These are phyloP conservation scores for Silene latifolia DNA, from an alignment of 148 eudicot species.

Conservation along the genomic window DNA sequence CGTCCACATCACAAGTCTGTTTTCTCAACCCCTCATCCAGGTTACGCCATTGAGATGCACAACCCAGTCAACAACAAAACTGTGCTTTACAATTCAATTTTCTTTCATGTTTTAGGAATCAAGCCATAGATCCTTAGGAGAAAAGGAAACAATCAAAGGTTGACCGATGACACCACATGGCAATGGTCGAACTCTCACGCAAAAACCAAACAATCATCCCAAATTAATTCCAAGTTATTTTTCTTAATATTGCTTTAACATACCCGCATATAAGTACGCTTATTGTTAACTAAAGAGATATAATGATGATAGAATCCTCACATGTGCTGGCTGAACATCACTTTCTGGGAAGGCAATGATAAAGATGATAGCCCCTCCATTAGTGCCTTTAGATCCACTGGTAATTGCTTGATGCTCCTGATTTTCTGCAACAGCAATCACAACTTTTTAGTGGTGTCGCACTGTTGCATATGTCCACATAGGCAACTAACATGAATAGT, in stretches of 20 bases:
- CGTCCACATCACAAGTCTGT: background rate
- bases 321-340: conserved; percentile 74
- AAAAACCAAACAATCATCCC: too few species aligned
- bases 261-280: background rate
- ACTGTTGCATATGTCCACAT: background rate
- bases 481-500: background rate
- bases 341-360: conserved; percentile 78
- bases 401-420: conserved; percentile 52
- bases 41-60: background rate
- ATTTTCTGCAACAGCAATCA: conserved; percentile 53
- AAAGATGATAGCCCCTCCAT: conserved; percentile 79
- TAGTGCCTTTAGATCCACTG: conserved; percentile 74
- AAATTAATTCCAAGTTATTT: background rate
- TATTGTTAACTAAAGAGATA: background rate
- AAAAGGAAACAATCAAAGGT: too few species aligned
- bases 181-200: too few species aligned
- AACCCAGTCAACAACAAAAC: background rate
- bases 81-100: conserved; percentile 9
- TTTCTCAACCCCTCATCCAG: conserved; percentile 1
- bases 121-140: too few species aligned
- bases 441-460: conserved; percentile 7
- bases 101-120: background rate
- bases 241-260: background rate
- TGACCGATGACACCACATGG: too few species aligned
- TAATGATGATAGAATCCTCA: conserved; percentile 28